A percentile compares a stretch with the other conserved stretches of the same genome.
Evolutionary conservation across 2,329 filamentous ascomycete species (phyloP).

Genomic region (Colletotrichum godetiae): DNA sequence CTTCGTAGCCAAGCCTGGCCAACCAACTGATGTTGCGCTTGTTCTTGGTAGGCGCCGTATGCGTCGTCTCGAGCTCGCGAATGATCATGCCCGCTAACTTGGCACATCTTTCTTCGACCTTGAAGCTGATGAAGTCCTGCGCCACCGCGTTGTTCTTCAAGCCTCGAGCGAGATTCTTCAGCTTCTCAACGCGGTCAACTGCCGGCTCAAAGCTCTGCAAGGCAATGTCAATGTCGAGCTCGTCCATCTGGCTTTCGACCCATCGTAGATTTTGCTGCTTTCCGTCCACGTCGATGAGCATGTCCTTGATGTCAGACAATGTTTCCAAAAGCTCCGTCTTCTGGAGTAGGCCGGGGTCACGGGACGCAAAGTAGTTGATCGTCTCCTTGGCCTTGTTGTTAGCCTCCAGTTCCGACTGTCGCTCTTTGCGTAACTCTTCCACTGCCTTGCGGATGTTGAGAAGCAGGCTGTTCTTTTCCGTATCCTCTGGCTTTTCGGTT

Average conservation of each 20-base stretch:
- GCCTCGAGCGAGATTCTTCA: conserved; percentile 81
- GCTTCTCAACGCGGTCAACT: conserved; percentile 84
- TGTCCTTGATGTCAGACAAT: conserved; percentile 82
- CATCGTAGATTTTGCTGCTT: conserved; percentile 96
- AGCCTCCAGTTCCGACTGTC: conserved; percentile 88
- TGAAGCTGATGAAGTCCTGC: conserved; percentile 91
- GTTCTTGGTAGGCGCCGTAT: conserved; percentile 81
- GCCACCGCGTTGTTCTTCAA: conserved; percentile 88
- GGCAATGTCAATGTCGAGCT: conserved; percentile 95
- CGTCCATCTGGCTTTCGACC: conserved; percentile 95
- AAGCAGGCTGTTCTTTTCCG: conserved; percentile 83
- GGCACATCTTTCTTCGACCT: conserved; percentile 85
- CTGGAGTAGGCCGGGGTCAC: conserved; percentile 80
- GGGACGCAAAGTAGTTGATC: conserved; percentile 85
- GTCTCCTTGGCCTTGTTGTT: conserved; percentile 86
- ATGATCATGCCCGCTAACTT: conserved; percentile 82
- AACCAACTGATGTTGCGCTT: conserved; percentile 87
- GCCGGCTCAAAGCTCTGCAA: conserved; percentile 89
- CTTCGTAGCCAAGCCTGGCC: conserved; percentile 87
- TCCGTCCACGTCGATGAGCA: conserved; percentile 95
- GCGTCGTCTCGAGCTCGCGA: conserved; percentile 80
- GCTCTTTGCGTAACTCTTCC: conserved; percentile 87
- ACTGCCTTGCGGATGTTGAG: conserved; percentile 93
- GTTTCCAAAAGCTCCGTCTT: conserved; percentile 85
- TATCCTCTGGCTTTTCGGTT: conserved; percentile 82